Evolutionary conservation across 805 yeast genomes (phyloP).

Genomic region (Cyberlindnera americana): DNA sequence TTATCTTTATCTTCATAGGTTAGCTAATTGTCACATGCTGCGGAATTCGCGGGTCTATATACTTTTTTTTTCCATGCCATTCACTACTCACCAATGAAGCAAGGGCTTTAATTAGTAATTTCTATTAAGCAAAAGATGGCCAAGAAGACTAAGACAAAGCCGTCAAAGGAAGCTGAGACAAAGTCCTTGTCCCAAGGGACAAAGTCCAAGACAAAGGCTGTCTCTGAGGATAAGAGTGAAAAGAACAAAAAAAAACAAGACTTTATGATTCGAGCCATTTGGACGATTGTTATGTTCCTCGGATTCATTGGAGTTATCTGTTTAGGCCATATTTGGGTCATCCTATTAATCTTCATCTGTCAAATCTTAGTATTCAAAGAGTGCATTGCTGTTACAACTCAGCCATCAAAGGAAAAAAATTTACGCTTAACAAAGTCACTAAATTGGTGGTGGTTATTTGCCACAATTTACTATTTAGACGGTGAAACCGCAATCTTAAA

Average conservation of each 20-base stretch:
- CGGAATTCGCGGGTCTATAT: no score
- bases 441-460: constrained; percentile 87
- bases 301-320: constrained; percentile 67
- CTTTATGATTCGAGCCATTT: constrained; percentile 80
- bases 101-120: no score
- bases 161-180: constrained; percentile 1
- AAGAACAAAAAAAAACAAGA: constrained; percentile 68
- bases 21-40: no score
- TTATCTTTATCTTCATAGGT: no score
- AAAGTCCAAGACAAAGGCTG: not conserved
- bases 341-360: constrained; percentile 62
- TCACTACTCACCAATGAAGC: no score
- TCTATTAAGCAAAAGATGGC: no score
- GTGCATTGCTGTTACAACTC: constrained; percentile 79
- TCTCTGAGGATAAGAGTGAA: not conserved
- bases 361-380: constrained; percentile 88
- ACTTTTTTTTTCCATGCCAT: no score
- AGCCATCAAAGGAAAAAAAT: constrained; percentile 76
- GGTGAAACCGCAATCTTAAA: constrained; percentile 77
- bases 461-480: constrained; percentile 87
- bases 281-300: constrained; percentile 90
- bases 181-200: not conserved
- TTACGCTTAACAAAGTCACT: constrained; percentile 78
- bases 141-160: constrained; percentile 1
- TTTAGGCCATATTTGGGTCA: constrained; percentile 83